Evolutionary conservation across 2,329 filamentous ascomycete species (phyloP).

Genomic region (Talaromyces sp.): DNA sequence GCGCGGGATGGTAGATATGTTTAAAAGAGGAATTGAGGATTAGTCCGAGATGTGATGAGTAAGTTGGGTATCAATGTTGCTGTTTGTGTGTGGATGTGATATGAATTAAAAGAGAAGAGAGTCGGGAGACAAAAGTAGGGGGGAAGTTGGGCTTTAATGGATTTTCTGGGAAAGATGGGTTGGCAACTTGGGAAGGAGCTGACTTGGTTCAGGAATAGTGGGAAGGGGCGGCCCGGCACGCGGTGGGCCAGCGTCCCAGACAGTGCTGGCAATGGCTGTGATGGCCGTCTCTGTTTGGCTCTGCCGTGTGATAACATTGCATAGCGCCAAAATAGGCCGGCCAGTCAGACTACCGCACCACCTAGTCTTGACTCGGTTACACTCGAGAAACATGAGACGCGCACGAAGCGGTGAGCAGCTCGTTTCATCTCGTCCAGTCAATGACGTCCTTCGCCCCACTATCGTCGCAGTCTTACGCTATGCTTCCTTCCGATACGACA

Average conservation of each 20-base stretch:
- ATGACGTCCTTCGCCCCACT: background rate
- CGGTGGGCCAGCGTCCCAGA: constrained; percentile 16
- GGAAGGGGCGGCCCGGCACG: constrained; percentile 19
- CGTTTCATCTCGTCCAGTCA: constrained; percentile 5
- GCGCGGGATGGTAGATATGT: background rate
- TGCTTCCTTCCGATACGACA: constrained; percentile 4
- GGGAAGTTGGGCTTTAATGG: constrained; percentile 19
- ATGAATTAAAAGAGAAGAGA: constrained; percentile 11
- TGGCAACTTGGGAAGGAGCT: background rate
- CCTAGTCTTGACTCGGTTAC: background rate
- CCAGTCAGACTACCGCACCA: constrained; percentile 7
- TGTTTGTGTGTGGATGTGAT: background rate
- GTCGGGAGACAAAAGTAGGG: constrained; percentile 4
- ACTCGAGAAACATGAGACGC: constrained; percentile 5
- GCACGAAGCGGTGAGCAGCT: constrained; percentile 13
- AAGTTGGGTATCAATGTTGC: constrained; percentile 13
- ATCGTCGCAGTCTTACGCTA: background rate
- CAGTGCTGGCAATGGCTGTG: background rate
- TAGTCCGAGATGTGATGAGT: background rate
- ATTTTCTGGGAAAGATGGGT: background rate
- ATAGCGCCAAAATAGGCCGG: background rate
- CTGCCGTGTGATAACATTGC: background rate
- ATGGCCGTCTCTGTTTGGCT: constrained; percentile 12
- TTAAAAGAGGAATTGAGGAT: background rate
- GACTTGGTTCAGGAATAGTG: background rate